phyloP scores from a whole-genome alignment of 2,329 filamentous ascomycete species.

The Pseudogymnoascus sp. region DNA sequence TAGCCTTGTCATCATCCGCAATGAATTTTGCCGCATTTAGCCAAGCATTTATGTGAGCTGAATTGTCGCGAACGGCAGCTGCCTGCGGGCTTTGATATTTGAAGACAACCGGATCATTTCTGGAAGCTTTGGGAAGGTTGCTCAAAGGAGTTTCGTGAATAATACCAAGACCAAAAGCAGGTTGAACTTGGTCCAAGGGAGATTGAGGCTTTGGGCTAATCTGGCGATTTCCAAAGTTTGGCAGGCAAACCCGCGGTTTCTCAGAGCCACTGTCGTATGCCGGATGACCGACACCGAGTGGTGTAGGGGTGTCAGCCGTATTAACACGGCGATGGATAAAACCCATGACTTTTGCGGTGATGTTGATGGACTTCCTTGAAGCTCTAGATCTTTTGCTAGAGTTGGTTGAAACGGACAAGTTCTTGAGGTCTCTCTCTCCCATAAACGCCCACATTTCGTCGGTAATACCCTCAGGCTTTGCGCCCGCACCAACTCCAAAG shows the following conservation, averaged over 20 bases:
- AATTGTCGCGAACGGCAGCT: background rate
- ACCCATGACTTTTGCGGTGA: background rate
- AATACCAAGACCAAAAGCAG: background rate
- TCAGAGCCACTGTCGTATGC: background rate
- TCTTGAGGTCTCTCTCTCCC: background rate
- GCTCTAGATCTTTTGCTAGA: background rate
- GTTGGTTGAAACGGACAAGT: background rate
- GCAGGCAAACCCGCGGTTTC: background rate
- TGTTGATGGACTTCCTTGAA: background rate
- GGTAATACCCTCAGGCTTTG: background rate
- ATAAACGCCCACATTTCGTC: background rate
- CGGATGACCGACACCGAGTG: background rate
- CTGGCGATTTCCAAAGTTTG: background rate
- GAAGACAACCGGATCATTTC: background rate
- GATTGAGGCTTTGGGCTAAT: background rate
- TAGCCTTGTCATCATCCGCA: background rate
- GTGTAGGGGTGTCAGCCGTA: background rate
- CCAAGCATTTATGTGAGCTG: background rate
- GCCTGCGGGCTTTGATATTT: background rate
- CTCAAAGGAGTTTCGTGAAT: background rate
- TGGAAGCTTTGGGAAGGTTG: background rate
- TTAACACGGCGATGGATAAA: conserved; percentile 5
- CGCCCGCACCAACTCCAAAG: background rate
- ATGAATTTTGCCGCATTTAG: background rate
- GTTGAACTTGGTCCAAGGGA: background rate